These are phyloP conservation scores for Capsella bursapastoris DNA, from an alignment of 345 rosid species.

Conservation along the genomic window DNA sequence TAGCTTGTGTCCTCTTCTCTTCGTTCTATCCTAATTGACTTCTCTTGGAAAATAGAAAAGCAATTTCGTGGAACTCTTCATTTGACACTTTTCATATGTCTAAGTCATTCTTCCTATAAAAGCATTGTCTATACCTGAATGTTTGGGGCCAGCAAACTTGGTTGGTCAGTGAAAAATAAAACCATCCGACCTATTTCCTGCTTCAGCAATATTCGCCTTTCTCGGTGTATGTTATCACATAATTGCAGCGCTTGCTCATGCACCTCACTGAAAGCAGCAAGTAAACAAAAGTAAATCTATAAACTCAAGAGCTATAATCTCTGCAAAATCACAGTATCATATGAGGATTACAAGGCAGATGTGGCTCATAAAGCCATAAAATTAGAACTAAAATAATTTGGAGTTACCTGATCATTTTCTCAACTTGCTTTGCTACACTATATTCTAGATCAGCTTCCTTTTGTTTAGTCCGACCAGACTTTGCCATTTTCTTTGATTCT, in stretches of 20 bases:
- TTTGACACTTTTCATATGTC: constrained; percentile 11
- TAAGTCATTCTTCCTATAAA: constrained; percentile 11
- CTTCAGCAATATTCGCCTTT: constrained; percentile 90
- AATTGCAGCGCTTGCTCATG: constrained; percentile 87
- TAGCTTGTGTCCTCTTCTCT: constrained; percentile 20
- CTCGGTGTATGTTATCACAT: constrained; percentile 83
- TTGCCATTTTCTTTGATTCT: constrained; percentile 98
- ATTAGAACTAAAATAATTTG: neutral
- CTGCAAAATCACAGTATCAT: constrained; percentile 21
- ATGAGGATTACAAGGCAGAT: constrained; percentile 24
- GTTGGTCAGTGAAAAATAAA: constrained; percentile 96
- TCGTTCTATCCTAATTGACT: constrained; percentile 15
- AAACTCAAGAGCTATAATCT: constrained; percentile 20
- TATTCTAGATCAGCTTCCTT: constrained; percentile 96
- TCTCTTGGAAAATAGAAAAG: constrained; percentile 7
- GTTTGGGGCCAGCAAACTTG: constrained; percentile 98
- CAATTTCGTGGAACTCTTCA: neutral
- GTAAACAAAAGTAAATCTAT: constrained; percentile 35
- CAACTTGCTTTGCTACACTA: constrained; percentile 98
- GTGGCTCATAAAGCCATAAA: constrained; percentile 19
- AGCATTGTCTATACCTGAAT: constrained; percentile 65
- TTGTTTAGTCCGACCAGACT: constrained; percentile 92
- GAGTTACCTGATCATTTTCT: constrained; percentile 90
- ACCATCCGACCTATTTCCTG: constrained; percentile 99
- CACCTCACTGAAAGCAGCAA: constrained; percentile 75